phyloP scores from a whole-genome alignment of 176 grass and related monocot species.

The Rhynchospora pubera region DNA sequence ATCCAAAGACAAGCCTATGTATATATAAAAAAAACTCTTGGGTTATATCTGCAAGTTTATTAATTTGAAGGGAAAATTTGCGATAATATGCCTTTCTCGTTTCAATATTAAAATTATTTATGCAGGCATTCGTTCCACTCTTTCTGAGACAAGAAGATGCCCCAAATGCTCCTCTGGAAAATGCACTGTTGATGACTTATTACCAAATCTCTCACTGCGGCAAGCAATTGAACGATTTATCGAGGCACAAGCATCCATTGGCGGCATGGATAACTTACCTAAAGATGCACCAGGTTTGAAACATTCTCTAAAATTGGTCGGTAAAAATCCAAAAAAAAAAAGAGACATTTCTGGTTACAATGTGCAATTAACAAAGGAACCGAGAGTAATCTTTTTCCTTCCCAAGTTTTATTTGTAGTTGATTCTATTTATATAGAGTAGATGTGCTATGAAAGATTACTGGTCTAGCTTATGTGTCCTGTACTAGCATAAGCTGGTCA shows the following conservation, averaged over 20 bases:
- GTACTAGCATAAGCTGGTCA: not conserved
- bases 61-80: not conserved
- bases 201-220: conserved; percentile 47
- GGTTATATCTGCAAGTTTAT: not conserved
- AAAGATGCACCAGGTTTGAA: conserved; percentile 36
- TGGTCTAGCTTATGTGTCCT: not conserved
- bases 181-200: conserved; percentile 33
- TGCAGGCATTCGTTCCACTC: conserved; percentile 37
- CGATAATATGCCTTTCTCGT: not conserved
- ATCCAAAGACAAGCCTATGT: not conserved
- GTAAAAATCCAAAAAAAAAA: too few relatives aligned
- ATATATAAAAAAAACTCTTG: not conserved
- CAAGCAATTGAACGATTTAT: conserved; percentile 48
- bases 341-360: not conserved
- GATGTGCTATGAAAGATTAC: not conserved
- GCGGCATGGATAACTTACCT: conserved; percentile 28
- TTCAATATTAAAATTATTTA: conserved; percentile 11
- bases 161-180: conserved; percentile 41
- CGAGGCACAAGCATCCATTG: conserved; percentile 31
- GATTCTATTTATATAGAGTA: not conserved
- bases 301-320: not conserved
- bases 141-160: conserved; percentile 32
- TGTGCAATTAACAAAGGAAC: not conserved
- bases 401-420: not conserved
- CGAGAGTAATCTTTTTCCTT: not conserved